Evolutionary conservation across 2,329 filamentous ascomycete species (phyloP), one percentile per base, ranked within the genome.

Genomic region (Aureobasidium sp.): DNA sequence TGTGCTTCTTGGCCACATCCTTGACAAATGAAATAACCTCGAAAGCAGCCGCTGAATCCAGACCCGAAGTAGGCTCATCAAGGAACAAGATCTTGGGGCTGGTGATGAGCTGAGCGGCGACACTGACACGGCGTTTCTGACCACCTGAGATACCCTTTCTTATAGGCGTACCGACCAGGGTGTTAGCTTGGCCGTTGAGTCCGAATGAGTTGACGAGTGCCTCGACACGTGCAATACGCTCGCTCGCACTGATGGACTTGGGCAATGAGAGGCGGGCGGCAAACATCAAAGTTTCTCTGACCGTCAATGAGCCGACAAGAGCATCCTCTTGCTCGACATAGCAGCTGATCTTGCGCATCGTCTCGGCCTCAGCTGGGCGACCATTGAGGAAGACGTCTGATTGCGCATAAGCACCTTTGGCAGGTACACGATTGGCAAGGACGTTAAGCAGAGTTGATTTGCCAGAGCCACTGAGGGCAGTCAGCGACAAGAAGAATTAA

Each of bases 241-340:
- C 81, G 3, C 71, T 66, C 58, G 80, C 80, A 57, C 69, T 71
- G 30, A 81, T 69, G 2, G 71, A 71, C 19, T 71, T 70, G 17
- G 73, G 72, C 4, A 85, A 61, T 56, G 82, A 70, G 3, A 94
- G 77, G 24, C 84, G 79, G 0, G 88, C 86, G 0, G 87, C 85
- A 66, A 94, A 94, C 57, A 82, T 72, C 56, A 95, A 70, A 0
- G 88, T 94, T 71, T 94, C 89, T 24, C 79, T 75, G 7, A 91
- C 86, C 0, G 88, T 94, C 58, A 94, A 73, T 0, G 85, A 85
- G 4, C 88, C 89, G 47, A 91, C 85, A 11, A 94, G 75, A 1
- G 87, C 84, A 72, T 95, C 89, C 59, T 94, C 88, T 67, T 95
- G 89, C 71, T 95, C 89, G 19, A 94, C 89, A 63, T 90, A 94